A percentile compares a stretch with the other conserved stretches of the same genome.
Conservation (phyloP, 441 rosid genomes). For the Iberis amara region DNA sequence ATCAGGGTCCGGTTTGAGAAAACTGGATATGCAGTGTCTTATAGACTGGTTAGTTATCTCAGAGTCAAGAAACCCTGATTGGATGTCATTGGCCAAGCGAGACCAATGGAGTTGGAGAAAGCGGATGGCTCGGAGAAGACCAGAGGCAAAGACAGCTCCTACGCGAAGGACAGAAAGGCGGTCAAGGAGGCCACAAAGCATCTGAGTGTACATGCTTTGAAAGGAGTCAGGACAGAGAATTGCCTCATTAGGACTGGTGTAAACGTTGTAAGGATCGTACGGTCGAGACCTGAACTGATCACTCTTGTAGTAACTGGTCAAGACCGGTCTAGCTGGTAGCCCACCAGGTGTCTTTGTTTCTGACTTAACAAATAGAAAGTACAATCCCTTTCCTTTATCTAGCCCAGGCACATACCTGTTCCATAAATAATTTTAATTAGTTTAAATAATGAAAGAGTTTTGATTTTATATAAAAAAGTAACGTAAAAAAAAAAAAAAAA, state of each 20-base stretch:
- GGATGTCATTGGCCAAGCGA: constrained; percentile 50
- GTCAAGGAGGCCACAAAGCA: constrained; percentile 77
- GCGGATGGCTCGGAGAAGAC: constrained; percentile 80
- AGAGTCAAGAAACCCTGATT: constrained; percentile 43
- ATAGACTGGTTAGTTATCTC: constrained; percentile 49
- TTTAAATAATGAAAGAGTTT: too few species aligned
- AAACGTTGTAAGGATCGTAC: constrained; percentile 67
- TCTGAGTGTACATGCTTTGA: constrained; percentile 90
- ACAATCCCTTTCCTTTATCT: constrained; percentile 83
- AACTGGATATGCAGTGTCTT: constrained; percentile 32
- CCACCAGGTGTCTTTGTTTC: constrained; percentile 86
- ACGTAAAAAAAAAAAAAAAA: too few species aligned
- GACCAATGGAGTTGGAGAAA: constrained; percentile 77
- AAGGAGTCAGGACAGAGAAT: constrained; percentile 79
- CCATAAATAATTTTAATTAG: not conserved
- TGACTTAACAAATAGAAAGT: constrained; percentile 80
- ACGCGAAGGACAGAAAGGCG: constrained; percentile 70
- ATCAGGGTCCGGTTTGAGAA: constrained; percentile 46
- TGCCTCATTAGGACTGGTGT: constrained; percentile 90
- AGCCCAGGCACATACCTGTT: constrained; percentile 73
- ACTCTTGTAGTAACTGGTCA: constrained; percentile 89
- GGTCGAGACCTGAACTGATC: constrained; percentile 80
- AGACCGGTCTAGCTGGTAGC: constrained; percentile 75
- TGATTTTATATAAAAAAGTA: too few species aligned
- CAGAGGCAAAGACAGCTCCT: constrained; percentile 87